Base-by-base conservation (phyloP, 2,329 filamentous ascomycete species). In the Aureobasidium sp. region DNA sequence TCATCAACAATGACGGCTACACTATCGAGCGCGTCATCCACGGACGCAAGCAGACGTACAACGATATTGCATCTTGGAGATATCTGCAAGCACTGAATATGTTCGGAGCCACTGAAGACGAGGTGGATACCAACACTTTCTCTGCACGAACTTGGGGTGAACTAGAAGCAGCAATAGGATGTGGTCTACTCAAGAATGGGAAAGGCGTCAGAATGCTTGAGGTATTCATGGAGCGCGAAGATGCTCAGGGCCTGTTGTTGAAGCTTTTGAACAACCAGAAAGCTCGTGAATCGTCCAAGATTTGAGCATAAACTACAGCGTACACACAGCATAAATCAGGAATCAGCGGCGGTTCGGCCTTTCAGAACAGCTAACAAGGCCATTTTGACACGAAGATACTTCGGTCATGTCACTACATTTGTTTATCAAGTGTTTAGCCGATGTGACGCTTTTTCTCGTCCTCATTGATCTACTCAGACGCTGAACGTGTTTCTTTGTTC, bases 21-120 rank as follows among this genome's bases (percentile, higher is more conserved):
- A 94, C 91, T 8, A 94, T 95, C 72, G 92, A 96, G 76, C 85
- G 92, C 32, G 89, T 85, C 73, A 95, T 96, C 69, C 91, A 96
- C 74, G 90, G 82, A 4, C 72, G 76, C n/a, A 74, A 79, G 15
- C 74, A 80, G 59, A 67, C 62, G 0, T 85, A 85, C 67, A 85
- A 85, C 56, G 81, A 84, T 5, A 63, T 66, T 43, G 62, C 59
- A 27, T 29, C 51, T 26, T 66, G 65, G 65, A 64, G 63, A 20
- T 62, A 64, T 43, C 41, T 57, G n/a, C 50, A 64, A 39, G 51
- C 62, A 5, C 46, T 63, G 26, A 59, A 52, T 34, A 60, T 56
- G 15, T 65, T 66, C 36, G 65, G 65, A 7, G 64, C 46, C 20
- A 63, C 48, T n/a, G 39, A 63, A 17, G 65, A 61, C 3, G 48